A percentile compares a stretch with the other conserved stretches of the same genome.
Evolutionary conservation across 495 filamentous ascomycete genomes (phyloP).

Genomic region (Penicillium samsonianum): DNA sequence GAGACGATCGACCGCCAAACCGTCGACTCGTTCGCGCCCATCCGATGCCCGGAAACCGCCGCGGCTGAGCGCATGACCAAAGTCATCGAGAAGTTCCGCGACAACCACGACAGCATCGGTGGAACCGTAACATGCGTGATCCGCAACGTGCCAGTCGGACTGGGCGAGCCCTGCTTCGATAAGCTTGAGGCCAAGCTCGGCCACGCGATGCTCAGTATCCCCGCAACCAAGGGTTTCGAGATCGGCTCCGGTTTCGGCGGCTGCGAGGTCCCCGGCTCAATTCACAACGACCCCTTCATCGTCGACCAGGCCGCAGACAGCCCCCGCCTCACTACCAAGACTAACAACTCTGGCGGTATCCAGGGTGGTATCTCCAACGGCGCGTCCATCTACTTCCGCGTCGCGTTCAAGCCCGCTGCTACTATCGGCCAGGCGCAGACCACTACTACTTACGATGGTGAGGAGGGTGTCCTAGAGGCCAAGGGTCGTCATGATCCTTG

Average conservation of each 20-base stretch:
- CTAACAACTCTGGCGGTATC: slow-evolving; percentile 95
- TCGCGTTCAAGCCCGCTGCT: slow-evolving; percentile 93
- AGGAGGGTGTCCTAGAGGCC: slow-evolving; percentile 78
- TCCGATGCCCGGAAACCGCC: slow-evolving; percentile 77
- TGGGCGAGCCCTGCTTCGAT: slow-evolving; percentile 95
- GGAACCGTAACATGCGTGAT: slow-evolving; percentile 97
- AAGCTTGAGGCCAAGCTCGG: slow-evolving; percentile 93
- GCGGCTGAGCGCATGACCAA: slow-evolving; percentile 72
- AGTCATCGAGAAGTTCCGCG: slow-evolving; percentile 75
- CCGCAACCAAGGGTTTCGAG: slow-evolving; percentile 96
- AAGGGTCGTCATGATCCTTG: slow-evolving; percentile 97
- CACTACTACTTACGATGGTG: slow-evolving; percentile 77
- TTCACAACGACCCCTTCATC: slow-evolving; percentile 92
- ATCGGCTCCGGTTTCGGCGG: slow-evolving; percentile 93
- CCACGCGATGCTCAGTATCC: slow-evolving; percentile 96
- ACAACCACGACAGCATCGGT: slow-evolving; percentile 85
- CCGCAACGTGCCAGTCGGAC: slow-evolving; percentile 79
- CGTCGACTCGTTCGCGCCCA: slow-evolving; percentile 81
- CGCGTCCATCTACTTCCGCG: slow-evolving; percentile 89
- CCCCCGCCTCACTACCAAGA: slow-evolving; percentile 75
- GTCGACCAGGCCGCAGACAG: slow-evolving; percentile 44
- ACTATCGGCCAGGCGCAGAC: slow-evolving; percentile 92
- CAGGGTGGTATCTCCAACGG: slow-evolving; percentile 98
- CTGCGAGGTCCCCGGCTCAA: slow-evolving; percentile 82
- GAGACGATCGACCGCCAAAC: slow-evolving; percentile 71